Base-by-base conservation (phyloP, 805 yeast species). In the Metschnikowia rubicola region DNA sequence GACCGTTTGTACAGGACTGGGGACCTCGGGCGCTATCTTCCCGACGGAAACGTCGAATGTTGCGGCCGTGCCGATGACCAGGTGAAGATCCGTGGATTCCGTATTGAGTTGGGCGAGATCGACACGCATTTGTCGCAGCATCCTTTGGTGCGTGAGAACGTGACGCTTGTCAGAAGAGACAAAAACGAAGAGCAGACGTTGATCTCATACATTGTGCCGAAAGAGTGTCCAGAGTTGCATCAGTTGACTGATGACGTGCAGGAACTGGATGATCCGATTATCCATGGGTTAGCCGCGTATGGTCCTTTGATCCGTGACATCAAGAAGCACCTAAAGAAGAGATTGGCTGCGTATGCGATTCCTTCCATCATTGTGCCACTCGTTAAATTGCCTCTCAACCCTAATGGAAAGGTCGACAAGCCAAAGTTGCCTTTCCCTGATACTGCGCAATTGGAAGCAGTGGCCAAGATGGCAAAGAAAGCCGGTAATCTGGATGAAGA, bases 61-160 rank as follows among this genome's bases (percentile, higher is more conserved):
- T 86, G 96, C 64, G 99, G 99, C 50, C 82, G 99, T 66, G 99
- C 99, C 28, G 99, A 94, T 70, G 98, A 92, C 64, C 99, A 94
- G 68, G 97, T 94, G 51, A 94, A 94, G 68, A 94, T 94, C 56
- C 83, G 99, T 72, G 99, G 99, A 2, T 95, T 94, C 81, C 82
- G 99, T 70, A 95, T 94, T 54, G 99, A 94, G 70, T 76, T 94
- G 46, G 99, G 99, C 50, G 99, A 94, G 70, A 95, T 94, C 63
- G 98, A 94, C 66, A 94, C 99, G 12, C 96, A 94, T 64, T 80
- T 94, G 52, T 90, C 97, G 11, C 96, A 90, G 66, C 97, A 91
- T 71, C 87, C 94, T 2, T 71, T 82, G 53, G 96, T 94, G 41
- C 83, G 98, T 65, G 97, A 94, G 67, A 94, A 94, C 62, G 75